phyloP scores from a whole-genome alignment of 2,329 filamentous ascomycete species.

The Ceratocystis albifundus region DNA sequence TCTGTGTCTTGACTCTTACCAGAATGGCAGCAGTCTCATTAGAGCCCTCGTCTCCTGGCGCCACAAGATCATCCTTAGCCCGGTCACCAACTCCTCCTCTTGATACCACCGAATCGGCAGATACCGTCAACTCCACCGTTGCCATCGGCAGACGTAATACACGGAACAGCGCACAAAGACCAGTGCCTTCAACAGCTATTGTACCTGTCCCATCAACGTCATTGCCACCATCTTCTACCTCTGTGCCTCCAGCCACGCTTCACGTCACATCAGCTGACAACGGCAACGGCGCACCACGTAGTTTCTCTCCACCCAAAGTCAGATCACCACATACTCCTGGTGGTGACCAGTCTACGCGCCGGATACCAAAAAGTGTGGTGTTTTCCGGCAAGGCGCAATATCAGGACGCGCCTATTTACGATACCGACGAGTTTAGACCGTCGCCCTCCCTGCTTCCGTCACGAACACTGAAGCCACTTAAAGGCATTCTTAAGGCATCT shows the following conservation, averaged over 20 bases:
- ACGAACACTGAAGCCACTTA: conserved; percentile 30
- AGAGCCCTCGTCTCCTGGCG: conserved; percentile 9
- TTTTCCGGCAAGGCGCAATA: conserved; percentile 48
- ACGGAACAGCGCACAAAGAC: conserved; percentile 27
- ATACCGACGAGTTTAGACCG: conserved; percentile 29
- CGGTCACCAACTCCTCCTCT: conserved; percentile 59
- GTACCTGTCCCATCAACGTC: background rate
- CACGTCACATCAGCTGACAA: background rate
- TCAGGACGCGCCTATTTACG: conserved; percentile 41
- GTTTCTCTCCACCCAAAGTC: conserved; percentile 40
- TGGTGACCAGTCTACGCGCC: conserved; percentile 35
- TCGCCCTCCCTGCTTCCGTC: conserved; percentile 21
- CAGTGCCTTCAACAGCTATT: background rate
- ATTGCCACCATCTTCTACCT: background rate
- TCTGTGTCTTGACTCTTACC: background rate
- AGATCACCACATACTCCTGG: conserved; percentile 36
- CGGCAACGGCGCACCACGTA: background rate
- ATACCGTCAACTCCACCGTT: conserved; percentile 30
- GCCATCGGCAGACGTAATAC: conserved; percentile 33
- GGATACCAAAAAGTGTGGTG: conserved; percentile 43
- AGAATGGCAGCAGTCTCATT: conserved; percentile 15
- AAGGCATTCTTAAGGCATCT: conserved; percentile 68
- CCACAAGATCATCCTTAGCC: conserved; percentile 40
- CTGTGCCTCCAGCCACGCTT: background rate
- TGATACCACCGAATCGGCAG: conserved; percentile 34